Evolutionary conservation across 192 early-diverging fungal species (phyloP), one percentile per base, ranked within the genome.

Genomic region (Chytriomyces sp.): DNA sequence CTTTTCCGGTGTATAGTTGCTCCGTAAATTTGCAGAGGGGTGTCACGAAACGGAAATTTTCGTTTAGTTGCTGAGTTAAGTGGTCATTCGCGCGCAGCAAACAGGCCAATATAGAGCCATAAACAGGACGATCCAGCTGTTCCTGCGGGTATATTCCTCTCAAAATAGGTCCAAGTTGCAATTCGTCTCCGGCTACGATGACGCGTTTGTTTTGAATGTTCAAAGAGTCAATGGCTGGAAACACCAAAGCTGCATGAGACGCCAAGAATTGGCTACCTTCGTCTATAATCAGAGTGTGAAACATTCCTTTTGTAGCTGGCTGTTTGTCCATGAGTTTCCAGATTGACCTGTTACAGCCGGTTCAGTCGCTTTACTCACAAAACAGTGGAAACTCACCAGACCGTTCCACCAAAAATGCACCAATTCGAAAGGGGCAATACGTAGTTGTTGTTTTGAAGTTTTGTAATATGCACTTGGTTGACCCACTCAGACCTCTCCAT

Each of bases 11-110:
- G 70, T 81, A 81, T 5, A 78, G 52, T 10, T 6, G 58, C 30
- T 74, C 41, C 5, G 73, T 56, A 40, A 78, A 76, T 17, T 39
- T 31, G 39, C 80, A 81, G 3, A 81, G 32, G 17, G 55, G 38
- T 6, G 3, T 25, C 12, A 81, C 76, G 58, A 81, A 79, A 17
- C 80, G 80, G 57, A 79, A 81, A 44, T 81, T 81, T 40, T 78
- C 77, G 33, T 6, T 75, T 58, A 81, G 64, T 68, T 79, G 72
- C 8, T 54, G 28, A 22, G 62, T 75, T 5, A 59, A 37, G 33
- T 60, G 49, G 7, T 52, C 31, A 17, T 57, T 60, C 6, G 10
- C 36, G 12, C 38, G 34, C 56, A 78, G n/a, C 40, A 78, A 31
- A 32, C 80, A 79, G 17, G 70, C 73, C 3, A 81, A 40, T 10